Base-by-base conservation (phyloP, 2,329 filamentous ascomycete species). In the Alternaria dauci region DNA sequence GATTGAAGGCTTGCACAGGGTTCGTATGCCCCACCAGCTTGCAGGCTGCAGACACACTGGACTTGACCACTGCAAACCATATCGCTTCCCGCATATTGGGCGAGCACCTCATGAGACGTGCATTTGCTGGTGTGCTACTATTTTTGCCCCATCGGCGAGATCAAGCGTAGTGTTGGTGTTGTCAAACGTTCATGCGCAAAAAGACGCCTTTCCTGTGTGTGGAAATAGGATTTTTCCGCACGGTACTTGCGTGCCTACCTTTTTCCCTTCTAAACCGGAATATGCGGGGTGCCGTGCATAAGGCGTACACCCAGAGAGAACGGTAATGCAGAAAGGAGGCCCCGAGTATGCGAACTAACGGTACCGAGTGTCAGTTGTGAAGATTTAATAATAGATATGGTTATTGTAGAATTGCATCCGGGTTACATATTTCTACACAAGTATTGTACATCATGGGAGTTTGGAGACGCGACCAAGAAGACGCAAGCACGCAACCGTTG, bases 271-370 rank as follows among this genome's bases (percentile, higher is more conserved):
- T 50, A 3, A 50, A 50, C 20, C 46, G 46, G 46, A 26, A 34
- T 36, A 34, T 50, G 46, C 30, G 46, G 46, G 46, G 46, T 50
- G 46, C 46, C 32, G 46, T 50, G 46, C 46, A 50, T 38, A 20
- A 38, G 46, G 30, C 46, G n/a, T 36, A 20, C 20, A 16, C 34
- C 7, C 28, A 50, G 20, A 50, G 34, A 20, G 25, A 38, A 50
- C 46, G 30, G 30, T n/a, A 30, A 8, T 38, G 32, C 30, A 36
- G 30, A n/a, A 36, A 3, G 46, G 20, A 50, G 14, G 46, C 25
- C 8, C 46, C 20, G 32, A 25, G 20, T 38, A 34, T 50, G 46
- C 30, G 46, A 50, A 14, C 46, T 18, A 36, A 20, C 20, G 25
- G 20, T 38, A 38, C 32, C 46, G 20, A 50, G 20, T 50, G 38